A percentile compares a stretch with the other conserved stretches of the same genome.
These are phyloP conservation scores for Hypoxylon perforatum DNA, from an alignment of 495 filamentous ascomycete genomes.

Conservation along the genomic window DNA sequence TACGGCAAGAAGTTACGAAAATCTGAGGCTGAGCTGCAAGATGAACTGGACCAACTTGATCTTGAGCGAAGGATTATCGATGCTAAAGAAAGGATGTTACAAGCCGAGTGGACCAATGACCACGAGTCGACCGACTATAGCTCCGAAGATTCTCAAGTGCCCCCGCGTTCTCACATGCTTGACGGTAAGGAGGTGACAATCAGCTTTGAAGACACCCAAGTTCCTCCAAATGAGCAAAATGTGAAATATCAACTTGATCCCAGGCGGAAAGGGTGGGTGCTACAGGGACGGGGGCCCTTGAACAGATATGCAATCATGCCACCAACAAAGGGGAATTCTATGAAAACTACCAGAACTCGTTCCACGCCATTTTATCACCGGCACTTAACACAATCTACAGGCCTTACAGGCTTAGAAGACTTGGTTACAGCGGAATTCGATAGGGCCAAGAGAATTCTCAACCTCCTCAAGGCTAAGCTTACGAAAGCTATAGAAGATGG, in stretches of 20 bases:
- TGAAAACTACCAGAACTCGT: background rate
- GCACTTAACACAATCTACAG: too few species aligned
- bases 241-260: background rate
- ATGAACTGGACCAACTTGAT: background rate
- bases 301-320: background rate
- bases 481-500: background rate
- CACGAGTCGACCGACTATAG: background rate
- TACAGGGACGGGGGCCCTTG: background rate
- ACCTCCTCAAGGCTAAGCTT: background rate
- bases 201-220: background rate
- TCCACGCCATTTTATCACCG: too few species aligned
- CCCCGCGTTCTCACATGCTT: background rate
- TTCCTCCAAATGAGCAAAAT: background rate
- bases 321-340: background rate
- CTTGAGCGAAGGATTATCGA: background rate
- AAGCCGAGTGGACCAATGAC: background rate
- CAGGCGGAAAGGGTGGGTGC: background rate
- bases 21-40: background rate
- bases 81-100: background rate
- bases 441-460: background rate
- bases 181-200: background rate
- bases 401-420: too few species aligned
- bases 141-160: background rate
- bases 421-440: background rate
- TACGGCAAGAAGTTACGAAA: background rate